These are phyloP conservation scores for Astraeus odoratus DNA, from an alignment of 768 basidiomycete genomes.

Conservation along the genomic window DNA sequence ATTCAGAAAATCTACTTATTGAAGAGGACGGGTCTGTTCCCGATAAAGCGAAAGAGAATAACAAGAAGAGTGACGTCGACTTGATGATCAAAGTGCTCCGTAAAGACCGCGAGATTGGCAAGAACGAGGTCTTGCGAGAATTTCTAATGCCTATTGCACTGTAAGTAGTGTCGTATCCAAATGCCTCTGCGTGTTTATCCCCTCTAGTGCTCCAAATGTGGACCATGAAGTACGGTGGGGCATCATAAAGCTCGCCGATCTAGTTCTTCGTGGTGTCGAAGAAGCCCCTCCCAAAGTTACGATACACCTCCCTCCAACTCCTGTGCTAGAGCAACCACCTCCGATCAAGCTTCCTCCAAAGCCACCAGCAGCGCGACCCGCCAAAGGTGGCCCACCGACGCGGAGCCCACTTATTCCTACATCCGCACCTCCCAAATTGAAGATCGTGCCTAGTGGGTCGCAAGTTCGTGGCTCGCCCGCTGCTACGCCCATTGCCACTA, in stretches of 20 bases:
- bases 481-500: slow-evolving; percentile 6
- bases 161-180: slow-evolving; percentile 38
- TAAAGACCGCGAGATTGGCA: slow-evolving; percentile 80
- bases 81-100: slow-evolving; percentile 79
- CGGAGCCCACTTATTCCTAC: slow-evolving; percentile 24
- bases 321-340: slow-evolving; percentile 56
- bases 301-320: slow-evolving; percentile 73
- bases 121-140: slow-evolving; percentile 73
- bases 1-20: slow-evolving; percentile 70
- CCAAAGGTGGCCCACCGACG: slow-evolving; percentile 29
- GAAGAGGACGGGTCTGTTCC: slow-evolving; percentile 78
- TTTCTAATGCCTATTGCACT: slow-evolving; percentile 75
- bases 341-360: slow-evolving; percentile 47
- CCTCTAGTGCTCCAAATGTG: slow-evolving; percentile 55
- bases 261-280: slow-evolving; percentile 74
- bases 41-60: slow-evolving; percentile 65
- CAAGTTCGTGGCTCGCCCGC: slow-evolving; percentile 15
- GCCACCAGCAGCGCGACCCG: slow-evolving; percentile 19
- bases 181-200: background rate
- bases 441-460: slow-evolving; percentile 26
- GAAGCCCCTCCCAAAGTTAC: slow-evolving; percentile 85
- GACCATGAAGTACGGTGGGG: slow-evolving; percentile 91
- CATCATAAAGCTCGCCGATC: slow-evolving; percentile 84
- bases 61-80: slow-evolving; percentile 78
- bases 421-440: slow-evolving; percentile 50